These are phyloP conservation scores for Diplodia seriata DNA, from an alignment of 2,329 filamentous ascomycete genomes.

Conservation along the genomic window DNA sequence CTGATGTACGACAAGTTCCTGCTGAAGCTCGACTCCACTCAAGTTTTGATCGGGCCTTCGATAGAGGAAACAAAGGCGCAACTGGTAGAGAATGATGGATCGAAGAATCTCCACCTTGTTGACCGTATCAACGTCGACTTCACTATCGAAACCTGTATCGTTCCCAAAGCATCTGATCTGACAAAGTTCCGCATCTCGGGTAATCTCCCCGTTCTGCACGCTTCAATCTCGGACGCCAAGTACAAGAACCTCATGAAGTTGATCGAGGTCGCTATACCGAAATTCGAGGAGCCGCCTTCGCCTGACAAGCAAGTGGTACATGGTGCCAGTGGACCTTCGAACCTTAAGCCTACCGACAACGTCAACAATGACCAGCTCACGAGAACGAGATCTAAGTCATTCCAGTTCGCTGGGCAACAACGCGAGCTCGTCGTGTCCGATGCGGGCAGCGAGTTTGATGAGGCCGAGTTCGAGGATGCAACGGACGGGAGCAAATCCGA, in stretches of 20 bases:
- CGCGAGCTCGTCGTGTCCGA: constrained; percentile 82
- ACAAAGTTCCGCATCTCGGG: constrained; percentile 92
- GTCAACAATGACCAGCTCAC: constrained; percentile 42
- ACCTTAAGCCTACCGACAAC: constrained; percentile 46
- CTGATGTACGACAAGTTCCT: constrained; percentile 98
- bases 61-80: constrained; percentile 89
- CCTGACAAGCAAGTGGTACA: constrained; percentile 47
- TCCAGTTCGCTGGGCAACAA: constrained; percentile 74
- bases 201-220: constrained; percentile 89
- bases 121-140: constrained; percentile 98
- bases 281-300: constrained; percentile 64
- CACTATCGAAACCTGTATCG: constrained; percentile 91
- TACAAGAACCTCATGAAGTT: constrained; percentile 97
- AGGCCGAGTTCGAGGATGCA: constrained; percentile 71
- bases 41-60: constrained; percentile 92
- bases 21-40: constrained; percentile 90
- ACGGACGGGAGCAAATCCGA: constrained; percentile 60
- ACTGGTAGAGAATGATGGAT: constrained; percentile 70
- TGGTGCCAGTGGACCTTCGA: constrained; percentile 45
- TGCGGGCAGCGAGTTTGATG: constrained; percentile 67
- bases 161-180: constrained; percentile 93
- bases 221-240: constrained; percentile 89
- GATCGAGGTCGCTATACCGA: constrained; percentile 93
- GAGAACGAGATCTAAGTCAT: constrained; percentile 68
- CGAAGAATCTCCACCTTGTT: constrained; percentile 83